A percentile compares a stretch with the other conserved stretches of the same genome.
These are phyloP conservation scores for Talaromyces sp. DNA, from an alignment of 2,329 filamentous ascomycete genomes.

Conservation along the genomic window DNA sequence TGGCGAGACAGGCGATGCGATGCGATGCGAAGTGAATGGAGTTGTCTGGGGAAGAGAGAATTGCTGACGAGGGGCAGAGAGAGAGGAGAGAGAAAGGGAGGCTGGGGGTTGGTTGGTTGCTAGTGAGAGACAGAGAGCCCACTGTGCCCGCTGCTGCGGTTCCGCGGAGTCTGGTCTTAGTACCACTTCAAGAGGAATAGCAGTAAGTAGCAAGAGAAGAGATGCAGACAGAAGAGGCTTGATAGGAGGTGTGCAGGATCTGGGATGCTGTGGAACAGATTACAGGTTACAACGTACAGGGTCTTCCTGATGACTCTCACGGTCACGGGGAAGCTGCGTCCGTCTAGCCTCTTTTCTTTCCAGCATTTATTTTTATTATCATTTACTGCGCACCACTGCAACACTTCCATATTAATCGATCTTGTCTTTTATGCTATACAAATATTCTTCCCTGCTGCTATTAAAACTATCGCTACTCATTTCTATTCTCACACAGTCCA, in stretches of 20 bases:
- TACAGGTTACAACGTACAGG: too few relatives aligned
- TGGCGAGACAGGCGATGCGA: not conserved
- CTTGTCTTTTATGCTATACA: too few relatives aligned
- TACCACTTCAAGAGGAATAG: too few relatives aligned
- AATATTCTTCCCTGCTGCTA: too few relatives aligned
- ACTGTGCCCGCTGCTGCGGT: not conserved
- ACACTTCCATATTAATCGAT: too few relatives aligned
- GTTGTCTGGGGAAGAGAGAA: not conserved
- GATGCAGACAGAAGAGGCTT: too few relatives aligned
- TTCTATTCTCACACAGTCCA: not conserved
- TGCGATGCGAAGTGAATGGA: not conserved
- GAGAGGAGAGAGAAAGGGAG: conserved; percentile 6
- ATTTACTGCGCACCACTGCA: too few relatives aligned
- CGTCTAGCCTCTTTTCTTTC: too few relatives aligned
- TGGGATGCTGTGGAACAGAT: not conserved
- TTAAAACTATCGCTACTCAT: not conserved
- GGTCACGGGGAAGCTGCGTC: not conserved
- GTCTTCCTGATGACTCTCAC: too few relatives aligned
- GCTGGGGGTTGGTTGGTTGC: not conserved
- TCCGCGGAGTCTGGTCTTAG: not conserved
- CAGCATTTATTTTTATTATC: too few relatives aligned
- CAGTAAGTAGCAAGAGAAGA: not conserved
- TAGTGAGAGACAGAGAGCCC: too few relatives aligned
- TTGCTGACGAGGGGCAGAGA: not conserved
- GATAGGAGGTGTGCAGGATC: too few relatives aligned